phyloP scores from a whole-genome alignment of 2,329 filamentous ascomycete genomes.

The Botryotinia narcissicola region DNA sequence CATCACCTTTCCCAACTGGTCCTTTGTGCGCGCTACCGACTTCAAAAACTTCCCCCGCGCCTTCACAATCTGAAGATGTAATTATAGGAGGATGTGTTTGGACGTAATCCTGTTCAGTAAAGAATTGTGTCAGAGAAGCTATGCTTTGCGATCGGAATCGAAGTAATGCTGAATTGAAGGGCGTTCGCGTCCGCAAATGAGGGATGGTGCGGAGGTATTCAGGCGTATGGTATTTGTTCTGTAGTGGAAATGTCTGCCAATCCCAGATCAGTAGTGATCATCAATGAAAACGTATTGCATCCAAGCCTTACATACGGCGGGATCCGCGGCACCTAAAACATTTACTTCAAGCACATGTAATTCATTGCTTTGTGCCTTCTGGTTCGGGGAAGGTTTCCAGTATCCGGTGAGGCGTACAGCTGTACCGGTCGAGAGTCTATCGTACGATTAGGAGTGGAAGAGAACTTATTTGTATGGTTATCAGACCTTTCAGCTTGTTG shows the following conservation, averaged over 20 bases:
- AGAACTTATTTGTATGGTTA: slow-evolving; percentile 17
- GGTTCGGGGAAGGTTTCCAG: slow-evolving; percentile 69
- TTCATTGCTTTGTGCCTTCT: slow-evolving; percentile 72
- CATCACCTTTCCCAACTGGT: slow-evolving; percentile 35
- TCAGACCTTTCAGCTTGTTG: slow-evolving; percentile 31
- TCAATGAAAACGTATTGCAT: background rate
- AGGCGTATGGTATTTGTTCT: slow-evolving; percentile 91
- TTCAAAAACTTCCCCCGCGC: slow-evolving; percentile 89
- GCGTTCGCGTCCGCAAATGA: slow-evolving; percentile 79
- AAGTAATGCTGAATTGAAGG: slow-evolving; percentile 75
- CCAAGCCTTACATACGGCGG: slow-evolving; percentile 59
- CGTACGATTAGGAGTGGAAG: slow-evolving; percentile 19
- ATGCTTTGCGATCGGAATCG: slow-evolving; percentile 81
- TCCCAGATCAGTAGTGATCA: slow-evolving; percentile 25
- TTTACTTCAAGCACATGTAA: slow-evolving; percentile 69
- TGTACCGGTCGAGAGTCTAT: slow-evolving; percentile 75
- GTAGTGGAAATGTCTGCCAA: slow-evolving; percentile 78
- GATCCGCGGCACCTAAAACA: slow-evolving; percentile 74
- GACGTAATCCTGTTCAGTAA: slow-evolving; percentile 66
- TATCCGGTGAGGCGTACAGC: slow-evolving; percentile 75
- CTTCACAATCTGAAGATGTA: slow-evolving; percentile 96
- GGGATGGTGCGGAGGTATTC: slow-evolving; percentile 87
- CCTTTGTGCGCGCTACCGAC: slow-evolving; percentile 44
- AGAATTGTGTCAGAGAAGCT: slow-evolving; percentile 70
- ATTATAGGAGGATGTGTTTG: slow-evolving; percentile 92